These are phyloP conservation scores for Phialophora macrospora DNA, from an alignment of 2,329 filamentous ascomycete species.

Conservation along the genomic window DNA sequence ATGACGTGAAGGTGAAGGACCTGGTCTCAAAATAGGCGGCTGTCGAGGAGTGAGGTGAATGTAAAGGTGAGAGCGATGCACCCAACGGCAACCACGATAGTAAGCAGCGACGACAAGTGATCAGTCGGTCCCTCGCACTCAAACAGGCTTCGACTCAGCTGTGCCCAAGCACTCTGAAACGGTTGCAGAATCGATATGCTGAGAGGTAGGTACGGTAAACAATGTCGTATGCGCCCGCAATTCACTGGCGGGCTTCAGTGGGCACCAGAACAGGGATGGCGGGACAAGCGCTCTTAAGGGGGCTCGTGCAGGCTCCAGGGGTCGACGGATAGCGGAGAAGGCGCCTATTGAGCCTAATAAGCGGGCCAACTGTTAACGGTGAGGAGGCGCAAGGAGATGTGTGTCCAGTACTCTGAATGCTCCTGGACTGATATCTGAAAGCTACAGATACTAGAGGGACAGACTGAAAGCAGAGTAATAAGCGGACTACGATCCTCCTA, in stretches of 20 bases:
- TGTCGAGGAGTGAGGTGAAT: slow-evolving; percentile 6
- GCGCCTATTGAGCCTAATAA: not conserved
- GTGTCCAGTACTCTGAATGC: not conserved
- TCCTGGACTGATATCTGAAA: not conserved
- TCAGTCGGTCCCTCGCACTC: not conserved
- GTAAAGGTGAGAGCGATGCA: slow-evolving; percentile 6
- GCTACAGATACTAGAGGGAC: not conserved
- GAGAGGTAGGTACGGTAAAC: not conserved
- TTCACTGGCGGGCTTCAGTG: slow-evolving; percentile 4
- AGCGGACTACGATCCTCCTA: not conserved
- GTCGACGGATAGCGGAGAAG: slow-evolving; percentile 3
- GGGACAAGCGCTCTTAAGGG: not conserved
- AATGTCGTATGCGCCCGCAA: not conserved
- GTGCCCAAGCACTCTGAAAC: not conserved
- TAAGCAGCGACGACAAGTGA: slow-evolving; percentile 3
- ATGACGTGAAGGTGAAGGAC: slow-evolving; percentile 18
- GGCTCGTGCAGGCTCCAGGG: not conserved
- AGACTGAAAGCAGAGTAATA: not conserved
- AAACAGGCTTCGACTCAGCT: not conserved
- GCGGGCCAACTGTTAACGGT: not conserved
- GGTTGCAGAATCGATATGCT: not conserved
- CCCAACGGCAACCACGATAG: slow-evolving; percentile 11
- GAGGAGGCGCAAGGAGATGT: not conserved
- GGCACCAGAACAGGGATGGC: not conserved
- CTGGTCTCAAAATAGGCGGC: not conserved